Percentiles rank a stretch among this genome's conserved stretches.
Evolutionary conservation across 208 protist species (phyloP).

Genomic region (Leishmania arabica): DNA sequence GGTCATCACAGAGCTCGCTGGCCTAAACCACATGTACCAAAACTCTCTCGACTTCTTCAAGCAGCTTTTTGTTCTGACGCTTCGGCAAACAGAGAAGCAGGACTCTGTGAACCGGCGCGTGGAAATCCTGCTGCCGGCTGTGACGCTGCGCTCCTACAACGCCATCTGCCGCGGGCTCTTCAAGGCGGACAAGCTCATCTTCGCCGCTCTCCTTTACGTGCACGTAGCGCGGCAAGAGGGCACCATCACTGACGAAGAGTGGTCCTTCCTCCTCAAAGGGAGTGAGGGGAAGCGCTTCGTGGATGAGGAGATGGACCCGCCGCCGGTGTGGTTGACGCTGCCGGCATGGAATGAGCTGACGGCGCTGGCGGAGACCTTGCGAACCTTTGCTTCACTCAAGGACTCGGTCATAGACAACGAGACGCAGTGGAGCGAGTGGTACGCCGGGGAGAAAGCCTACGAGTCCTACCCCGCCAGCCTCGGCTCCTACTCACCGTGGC

Average conservation of each 20-base stretch:
- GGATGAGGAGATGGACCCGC: constrained; percentile 75
- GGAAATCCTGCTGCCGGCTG: constrained; percentile 77
- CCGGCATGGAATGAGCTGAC: constrained; percentile 93
- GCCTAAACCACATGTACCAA: constrained; percentile 95
- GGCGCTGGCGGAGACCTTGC: constrained; percentile 78
- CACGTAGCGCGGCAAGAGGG: constrained; percentile 83
- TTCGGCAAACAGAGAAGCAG: constrained; percentile 88
- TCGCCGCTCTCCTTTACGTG: constrained; percentile 94
- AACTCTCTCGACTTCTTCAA: constrained; percentile 95
- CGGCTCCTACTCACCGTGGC: constrained; percentile 55
- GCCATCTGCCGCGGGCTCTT: constrained; percentile 96
- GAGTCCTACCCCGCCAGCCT: constrained; percentile 51
- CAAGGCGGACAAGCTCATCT: constrained; percentile 96
- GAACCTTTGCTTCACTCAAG: constrained; percentile 85
- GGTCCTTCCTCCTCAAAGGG: constrained; percentile 90
- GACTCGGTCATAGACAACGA: constrained; percentile 86
- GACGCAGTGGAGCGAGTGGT: constrained; percentile 88
- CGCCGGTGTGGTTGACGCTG: constrained; percentile 89
- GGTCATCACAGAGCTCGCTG: constrained; percentile 91
- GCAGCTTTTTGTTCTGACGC: constrained; percentile 86
- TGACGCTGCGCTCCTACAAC: constrained; percentile 91
- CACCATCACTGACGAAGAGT: constrained; percentile 76
- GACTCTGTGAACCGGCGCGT: constrained; percentile 80
- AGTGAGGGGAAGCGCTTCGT: constrained; percentile 75
- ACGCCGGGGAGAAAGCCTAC: constrained; percentile 87